phyloP scores from a whole-genome alignment of 2,329 filamentous ascomycete species.

The Mollisia scopiformis region DNA sequence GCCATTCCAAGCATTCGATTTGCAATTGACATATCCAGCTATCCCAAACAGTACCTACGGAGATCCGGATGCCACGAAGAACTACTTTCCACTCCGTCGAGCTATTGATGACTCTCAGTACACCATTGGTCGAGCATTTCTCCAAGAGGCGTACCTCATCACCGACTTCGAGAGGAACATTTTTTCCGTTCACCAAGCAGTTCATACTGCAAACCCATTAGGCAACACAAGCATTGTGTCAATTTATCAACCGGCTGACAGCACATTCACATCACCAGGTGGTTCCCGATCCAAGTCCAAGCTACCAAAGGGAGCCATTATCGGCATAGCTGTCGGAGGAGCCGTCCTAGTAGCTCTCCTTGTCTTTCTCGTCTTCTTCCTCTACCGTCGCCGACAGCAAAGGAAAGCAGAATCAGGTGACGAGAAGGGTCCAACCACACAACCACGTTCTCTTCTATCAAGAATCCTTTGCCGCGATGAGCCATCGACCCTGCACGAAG shows the following conservation, averaged over 20 bases:
- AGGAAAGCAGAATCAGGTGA: constrained; percentile 30
- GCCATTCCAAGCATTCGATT: constrained; percentile 38
- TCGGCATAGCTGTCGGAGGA: constrained; percentile 29
- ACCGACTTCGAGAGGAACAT: constrained; percentile 37
- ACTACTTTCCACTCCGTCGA: constrained; percentile 40
- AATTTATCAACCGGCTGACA: constrained; percentile 21
- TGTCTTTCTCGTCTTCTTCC: constrained; percentile 15
- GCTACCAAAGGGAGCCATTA: constrained; percentile 25
- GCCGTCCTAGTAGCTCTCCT: constrained; percentile 17
- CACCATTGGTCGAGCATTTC: constrained; percentile 38
- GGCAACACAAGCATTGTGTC: constrained; percentile 28
- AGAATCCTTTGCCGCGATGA: constrained; percentile 45
- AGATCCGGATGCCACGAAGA: constrained; percentile 35
- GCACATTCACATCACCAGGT: constrained; percentile 31
- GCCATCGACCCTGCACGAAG: constrained; percentile 52
- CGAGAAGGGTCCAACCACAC: constrained; percentile 36
- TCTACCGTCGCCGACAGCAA: constrained; percentile 19
- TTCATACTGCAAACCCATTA: constrained; percentile 30
- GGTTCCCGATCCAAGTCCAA: constrained; percentile 12
- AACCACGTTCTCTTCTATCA: constrained; percentile 49
- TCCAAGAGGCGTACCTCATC: constrained; percentile 41
- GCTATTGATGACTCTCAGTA: constrained; percentile 35
- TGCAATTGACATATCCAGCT: constrained; percentile 33
- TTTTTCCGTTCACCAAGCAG: constrained; percentile 37
- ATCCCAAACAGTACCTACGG: constrained; percentile 51